phyloP scores from a whole-genome alignment of 441 rosid genomes.

The Pelargonium citronellum region DNA sequence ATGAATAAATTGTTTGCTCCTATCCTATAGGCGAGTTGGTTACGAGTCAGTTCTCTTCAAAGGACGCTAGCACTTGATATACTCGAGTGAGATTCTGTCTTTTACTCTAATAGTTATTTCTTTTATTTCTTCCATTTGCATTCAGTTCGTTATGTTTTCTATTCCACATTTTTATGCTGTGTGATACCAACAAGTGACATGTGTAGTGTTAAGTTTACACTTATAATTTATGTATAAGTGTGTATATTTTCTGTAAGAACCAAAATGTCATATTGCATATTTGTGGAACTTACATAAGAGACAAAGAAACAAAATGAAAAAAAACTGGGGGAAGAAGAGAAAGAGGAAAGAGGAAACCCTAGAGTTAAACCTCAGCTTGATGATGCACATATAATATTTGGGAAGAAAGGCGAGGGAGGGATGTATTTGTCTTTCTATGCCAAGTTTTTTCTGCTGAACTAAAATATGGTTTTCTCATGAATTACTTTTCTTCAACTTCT shows the following conservation, averaged over 20 bases:
- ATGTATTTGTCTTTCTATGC: background rate
- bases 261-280: background rate
- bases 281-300: background rate
- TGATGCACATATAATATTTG: background rate
- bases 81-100: slow-evolving; percentile 73
- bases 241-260: background rate
- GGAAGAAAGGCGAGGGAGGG: background rate
- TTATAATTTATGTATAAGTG: background rate
- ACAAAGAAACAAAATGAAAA: background rate
- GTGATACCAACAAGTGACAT: background rate
- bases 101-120: slow-evolving; percentile 12
- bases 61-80: slow-evolving; percentile 85
- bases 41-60: slow-evolving; percentile 70
- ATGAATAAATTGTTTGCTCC: slow-evolving; percentile 19
- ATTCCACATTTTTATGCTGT: background rate
- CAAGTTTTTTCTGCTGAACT: slow-evolving; percentile 8
- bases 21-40: slow-evolving; percentile 73
- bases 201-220: background rate
- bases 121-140: slow-evolving; percentile 4
- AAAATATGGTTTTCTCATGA: slow-evolving; percentile 13
- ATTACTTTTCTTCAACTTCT: slow-evolving; percentile 14
- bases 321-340: background rate
- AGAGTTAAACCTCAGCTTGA: background rate
- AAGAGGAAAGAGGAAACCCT: background rate
- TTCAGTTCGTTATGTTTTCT: background rate